These are phyloP conservation scores for Macrolepiota dolichaula DNA, from an alignment of 768 basidiomycete genomes.

Conservation along the genomic window DNA sequence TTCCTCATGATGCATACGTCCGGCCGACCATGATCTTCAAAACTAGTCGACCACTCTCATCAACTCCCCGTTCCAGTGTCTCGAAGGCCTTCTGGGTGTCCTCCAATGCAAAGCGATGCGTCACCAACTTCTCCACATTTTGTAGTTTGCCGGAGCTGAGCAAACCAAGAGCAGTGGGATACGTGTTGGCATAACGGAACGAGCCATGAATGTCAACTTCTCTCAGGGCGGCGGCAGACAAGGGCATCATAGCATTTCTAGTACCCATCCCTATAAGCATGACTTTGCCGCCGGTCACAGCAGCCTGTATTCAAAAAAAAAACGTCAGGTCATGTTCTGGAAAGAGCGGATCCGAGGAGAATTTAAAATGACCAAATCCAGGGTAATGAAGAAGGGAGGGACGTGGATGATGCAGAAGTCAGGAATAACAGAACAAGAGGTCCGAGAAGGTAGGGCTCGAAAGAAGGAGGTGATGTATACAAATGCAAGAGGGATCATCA, in stretches of 20 bases:
- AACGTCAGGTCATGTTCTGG: background rate
- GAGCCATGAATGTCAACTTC: constrained; percentile 93
- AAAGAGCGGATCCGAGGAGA: constrained; percentile 9
- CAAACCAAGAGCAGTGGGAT: constrained; percentile 79
- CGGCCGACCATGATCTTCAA: constrained; percentile 85
- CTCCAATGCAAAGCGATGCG: constrained; percentile 68
- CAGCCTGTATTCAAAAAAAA: constrained; percentile 48
- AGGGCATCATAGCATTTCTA: constrained; percentile 75
- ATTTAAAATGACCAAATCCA: constrained; percentile 13
- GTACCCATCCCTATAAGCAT: constrained; percentile 97
- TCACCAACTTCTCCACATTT: constrained; percentile 71
- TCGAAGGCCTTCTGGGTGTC: constrained; percentile 78
- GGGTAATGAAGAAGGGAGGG: background rate
- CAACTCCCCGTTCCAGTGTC: constrained; percentile 70
- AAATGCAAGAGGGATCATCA: constrained; percentile 3
- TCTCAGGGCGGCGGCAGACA: constrained; percentile 76
- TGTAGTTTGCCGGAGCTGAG: constrained; percentile 64
- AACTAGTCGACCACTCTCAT: constrained; percentile 77
- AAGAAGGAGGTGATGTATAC: background rate
- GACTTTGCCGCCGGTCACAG: constrained; percentile 82
- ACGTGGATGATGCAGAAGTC: background rate
- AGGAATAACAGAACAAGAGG: constrained; percentile 9
- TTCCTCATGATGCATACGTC: background rate
- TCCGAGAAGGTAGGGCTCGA: background rate
- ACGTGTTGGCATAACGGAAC: constrained; percentile 90